phyloP scores from a whole-genome alignment of 495 filamentous ascomycete genomes.

The Penicillium atrosanguineum region DNA sequence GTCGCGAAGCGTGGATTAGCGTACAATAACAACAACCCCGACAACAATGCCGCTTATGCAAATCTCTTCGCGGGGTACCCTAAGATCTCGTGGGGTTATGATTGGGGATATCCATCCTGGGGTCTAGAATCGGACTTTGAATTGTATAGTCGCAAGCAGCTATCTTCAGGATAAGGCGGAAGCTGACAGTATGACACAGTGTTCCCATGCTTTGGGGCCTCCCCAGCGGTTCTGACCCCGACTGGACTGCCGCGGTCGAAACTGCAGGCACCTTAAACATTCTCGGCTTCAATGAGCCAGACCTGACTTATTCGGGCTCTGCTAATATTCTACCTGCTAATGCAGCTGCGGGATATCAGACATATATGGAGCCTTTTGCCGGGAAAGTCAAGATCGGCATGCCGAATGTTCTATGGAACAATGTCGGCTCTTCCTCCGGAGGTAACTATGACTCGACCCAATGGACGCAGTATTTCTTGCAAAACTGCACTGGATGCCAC shows the following conservation, averaged over 20 bases:
- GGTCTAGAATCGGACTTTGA: conserved; percentile 24
- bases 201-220: conserved; percentile 64
- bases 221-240: conserved; percentile 50
- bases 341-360: conserved; percentile 53
- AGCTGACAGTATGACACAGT: conserved; percentile 27
- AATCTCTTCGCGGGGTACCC: conserved; percentile 39
- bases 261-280: conserved; percentile 30
- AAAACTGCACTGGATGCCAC: conserved; percentile 51
- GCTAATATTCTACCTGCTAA: conserved; percentile 49
- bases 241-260: conserved; percentile 41
- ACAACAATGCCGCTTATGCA: conserved; percentile 17
- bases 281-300: conserved; percentile 76
- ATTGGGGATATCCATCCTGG: conserved; percentile 56
- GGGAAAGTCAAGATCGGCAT: conserved; percentile 53
- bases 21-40: conserved; percentile 61
- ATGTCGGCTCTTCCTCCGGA: conserved; percentile 10
- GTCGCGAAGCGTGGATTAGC: conserved; percentile 54
- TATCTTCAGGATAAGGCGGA: no score
- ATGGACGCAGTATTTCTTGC: conserved; percentile 55
- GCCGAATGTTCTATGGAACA: conserved; percentile 66
- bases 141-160: conserved; percentile 23
- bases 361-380: conserved; percentile 60
- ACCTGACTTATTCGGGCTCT: conserved; percentile 51
- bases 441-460: conserved; percentile 43
- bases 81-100: conserved; percentile 59